A percentile compares a stretch with the other conserved stretches of the same genome.
Conservation (phyloP, 2,329 filamentous ascomycete genomes). For the Monosporascus sp. region DNA sequence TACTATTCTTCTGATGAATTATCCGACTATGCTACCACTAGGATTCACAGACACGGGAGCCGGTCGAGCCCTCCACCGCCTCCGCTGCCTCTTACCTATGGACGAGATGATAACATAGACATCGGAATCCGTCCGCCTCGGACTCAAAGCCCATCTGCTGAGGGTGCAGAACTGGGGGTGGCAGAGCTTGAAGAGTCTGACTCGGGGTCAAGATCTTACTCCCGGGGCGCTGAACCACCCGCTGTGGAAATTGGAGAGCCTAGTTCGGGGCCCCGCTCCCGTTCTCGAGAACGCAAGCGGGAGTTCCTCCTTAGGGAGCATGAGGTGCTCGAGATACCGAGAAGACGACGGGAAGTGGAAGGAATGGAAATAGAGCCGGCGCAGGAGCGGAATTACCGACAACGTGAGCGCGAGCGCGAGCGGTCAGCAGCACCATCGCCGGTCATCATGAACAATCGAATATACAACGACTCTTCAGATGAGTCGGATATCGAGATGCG, state of each 20-base stretch:
- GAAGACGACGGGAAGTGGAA: background rate
- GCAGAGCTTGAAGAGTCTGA: background rate
- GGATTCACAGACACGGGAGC: no score
- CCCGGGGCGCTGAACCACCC: background rate
- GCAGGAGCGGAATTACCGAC: background rate
- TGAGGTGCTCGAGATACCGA: background rate
- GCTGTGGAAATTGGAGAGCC: background rate
- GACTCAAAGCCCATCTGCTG: background rate
- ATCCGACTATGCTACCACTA: background rate
- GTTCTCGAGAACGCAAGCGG: background rate
- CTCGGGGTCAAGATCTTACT: background rate
- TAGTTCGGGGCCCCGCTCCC: background rate
- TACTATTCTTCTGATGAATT: background rate
- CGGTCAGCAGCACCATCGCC: background rate
- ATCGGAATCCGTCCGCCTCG: background rate
- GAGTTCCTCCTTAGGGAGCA: background rate
- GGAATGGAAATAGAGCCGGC: background rate
- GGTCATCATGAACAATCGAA: background rate
- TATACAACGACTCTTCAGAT: background rate
- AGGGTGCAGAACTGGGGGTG: background rate
- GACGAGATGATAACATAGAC: background rate
- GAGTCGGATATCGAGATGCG: background rate
- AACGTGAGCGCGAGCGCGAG: background rate
- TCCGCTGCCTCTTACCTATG: no score
- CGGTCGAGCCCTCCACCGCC: no score